phyloP scores from a whole-genome alignment of 1,139 yeast species.

The Magnusiomyces fungicola region DNA sequence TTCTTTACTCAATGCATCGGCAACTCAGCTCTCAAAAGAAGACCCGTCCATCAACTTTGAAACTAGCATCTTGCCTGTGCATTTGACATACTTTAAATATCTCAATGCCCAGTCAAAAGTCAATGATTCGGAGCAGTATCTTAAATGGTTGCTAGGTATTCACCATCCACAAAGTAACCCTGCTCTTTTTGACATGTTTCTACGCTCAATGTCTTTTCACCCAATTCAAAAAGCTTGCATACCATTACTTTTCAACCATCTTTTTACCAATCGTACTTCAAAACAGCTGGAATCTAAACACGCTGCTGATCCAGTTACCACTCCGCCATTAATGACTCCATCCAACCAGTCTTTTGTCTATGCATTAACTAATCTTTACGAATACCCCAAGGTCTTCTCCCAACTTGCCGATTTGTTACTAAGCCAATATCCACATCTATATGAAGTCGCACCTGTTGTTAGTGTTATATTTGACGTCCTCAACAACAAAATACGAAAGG shows the following conservation, averaged over 20 bases:
- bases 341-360: constrained; percentile 8
- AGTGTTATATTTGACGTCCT: not conserved
- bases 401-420: not conserved
- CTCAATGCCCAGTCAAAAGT: constrained; percentile 9
- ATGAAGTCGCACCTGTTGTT: not conserved
- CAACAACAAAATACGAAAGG: constrained; percentile 2
- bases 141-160: constrained; percentile 12
- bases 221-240: constrained; percentile 9
- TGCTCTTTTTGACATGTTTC: constrained; percentile 2
- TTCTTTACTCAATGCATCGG: constrained; percentile 3
- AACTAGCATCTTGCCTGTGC: constrained; percentile 5
- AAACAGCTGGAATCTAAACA: not conserved
- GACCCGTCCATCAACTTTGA: constrained; percentile 5
- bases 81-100: constrained; percentile 7
- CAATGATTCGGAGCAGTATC: constrained; percentile 7
- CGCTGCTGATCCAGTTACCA: not conserved
- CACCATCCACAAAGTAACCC: constrained; percentile 6
- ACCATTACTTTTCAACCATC: constrained; percentile 10
- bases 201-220: constrained; percentile 8
- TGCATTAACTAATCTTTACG: constrained; percentile 6
- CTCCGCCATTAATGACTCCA: constrained; percentile 2
- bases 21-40: constrained; percentile 1
- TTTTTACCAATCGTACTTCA: not conserved
- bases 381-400: not conserved
- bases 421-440: not conserved